Percentiles rank a stretch among this genome's conserved stretches.
Conservation (phyloP, 2,329 filamentous ascomycete genomes). For the Trichoderma asperellum region DNA sequence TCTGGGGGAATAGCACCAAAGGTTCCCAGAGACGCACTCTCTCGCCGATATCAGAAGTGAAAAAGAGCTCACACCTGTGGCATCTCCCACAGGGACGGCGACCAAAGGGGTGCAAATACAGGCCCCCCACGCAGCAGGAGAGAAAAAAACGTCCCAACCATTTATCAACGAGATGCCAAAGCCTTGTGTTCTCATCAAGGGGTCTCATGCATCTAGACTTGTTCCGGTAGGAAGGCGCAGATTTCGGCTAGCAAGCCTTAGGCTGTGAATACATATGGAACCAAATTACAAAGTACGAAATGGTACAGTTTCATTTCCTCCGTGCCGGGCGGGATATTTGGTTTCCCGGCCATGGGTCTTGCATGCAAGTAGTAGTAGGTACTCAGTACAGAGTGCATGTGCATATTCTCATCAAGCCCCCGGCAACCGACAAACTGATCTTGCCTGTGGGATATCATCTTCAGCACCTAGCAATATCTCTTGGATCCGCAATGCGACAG, state of each 20-base stretch:
- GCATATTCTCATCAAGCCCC: neutral
- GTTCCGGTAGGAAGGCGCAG: conserved; percentile 25
- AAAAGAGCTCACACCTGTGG: neutral
- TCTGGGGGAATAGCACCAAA: conserved; percentile 21
- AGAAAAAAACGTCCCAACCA: neutral
- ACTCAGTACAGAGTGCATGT: neutral
- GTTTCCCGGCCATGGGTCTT: neutral
- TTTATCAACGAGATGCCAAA: conserved; percentile 1
- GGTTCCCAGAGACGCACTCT: neutral
- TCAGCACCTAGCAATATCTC: neutral
- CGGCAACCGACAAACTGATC: neutral
- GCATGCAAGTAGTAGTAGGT: neutral
- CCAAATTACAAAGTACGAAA: conserved; percentile 8
- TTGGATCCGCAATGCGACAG: conserved; percentile 2
- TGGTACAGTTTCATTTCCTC: conserved; percentile 9
- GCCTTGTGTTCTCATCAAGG: conserved; percentile 15
- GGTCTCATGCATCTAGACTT: conserved; percentile 23
- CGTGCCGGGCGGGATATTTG: conserved; percentile 3
- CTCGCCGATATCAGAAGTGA: neutral
- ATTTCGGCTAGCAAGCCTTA: conserved; percentile 22
- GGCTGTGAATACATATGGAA: conserved; percentile 4
- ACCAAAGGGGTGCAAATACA: neutral
- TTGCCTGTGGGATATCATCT: neutral
- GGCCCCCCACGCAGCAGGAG: neutral
- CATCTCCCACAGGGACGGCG: neutral